A percentile compares a stretch with the other conserved stretches of the same genome.
These are phyloP conservation scores for Saturnispora galanensis DNA, from an alignment of 805 yeast species.

Conservation along the genomic window DNA sequence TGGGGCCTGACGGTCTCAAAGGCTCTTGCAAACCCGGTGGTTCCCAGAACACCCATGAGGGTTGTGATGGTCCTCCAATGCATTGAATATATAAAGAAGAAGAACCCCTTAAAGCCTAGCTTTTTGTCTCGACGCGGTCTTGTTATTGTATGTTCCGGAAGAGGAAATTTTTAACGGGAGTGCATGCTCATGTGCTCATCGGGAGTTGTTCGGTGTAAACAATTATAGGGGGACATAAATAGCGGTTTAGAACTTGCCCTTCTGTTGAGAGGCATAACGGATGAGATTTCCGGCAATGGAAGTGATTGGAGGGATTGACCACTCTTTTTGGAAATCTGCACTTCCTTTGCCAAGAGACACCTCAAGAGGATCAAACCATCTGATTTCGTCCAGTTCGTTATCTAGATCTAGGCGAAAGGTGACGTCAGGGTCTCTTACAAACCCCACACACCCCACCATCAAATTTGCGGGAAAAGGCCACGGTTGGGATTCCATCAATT, in stretches of 20 bases:
- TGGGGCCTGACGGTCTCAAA: constrained; percentile 5
- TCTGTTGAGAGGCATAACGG: background rate
- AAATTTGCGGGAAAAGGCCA: constrained; percentile 96
- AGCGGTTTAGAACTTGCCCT: background rate
- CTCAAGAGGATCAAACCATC: constrained; percentile 56
- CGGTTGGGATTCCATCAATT: constrained; percentile 72
- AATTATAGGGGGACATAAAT: no score
- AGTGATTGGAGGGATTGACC: constrained; percentile 5
- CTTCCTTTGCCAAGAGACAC: constrained; percentile 32
- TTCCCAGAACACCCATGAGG: background rate
- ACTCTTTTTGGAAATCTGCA: background rate
- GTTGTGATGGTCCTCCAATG: background rate
- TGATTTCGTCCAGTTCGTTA: constrained; percentile 75
- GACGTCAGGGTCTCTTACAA: constrained; percentile 56
- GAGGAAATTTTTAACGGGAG: background rate
- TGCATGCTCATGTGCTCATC: no score
- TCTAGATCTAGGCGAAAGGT: constrained; percentile 57
- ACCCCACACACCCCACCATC: constrained; percentile 86
- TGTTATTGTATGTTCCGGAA: constrained; percentile 3
- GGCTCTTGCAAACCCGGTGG: background rate
- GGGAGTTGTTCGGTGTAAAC: no score
- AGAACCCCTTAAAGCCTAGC: no score
- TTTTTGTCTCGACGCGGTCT: background rate
- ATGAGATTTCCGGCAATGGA: constrained; percentile 6
- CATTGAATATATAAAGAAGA: background rate